A percentile compares a stretch with the other conserved stretches of the same genome.
Conservation (phyloP, 306 rosid species). For the Lathyrus tuberosus region DNA sequence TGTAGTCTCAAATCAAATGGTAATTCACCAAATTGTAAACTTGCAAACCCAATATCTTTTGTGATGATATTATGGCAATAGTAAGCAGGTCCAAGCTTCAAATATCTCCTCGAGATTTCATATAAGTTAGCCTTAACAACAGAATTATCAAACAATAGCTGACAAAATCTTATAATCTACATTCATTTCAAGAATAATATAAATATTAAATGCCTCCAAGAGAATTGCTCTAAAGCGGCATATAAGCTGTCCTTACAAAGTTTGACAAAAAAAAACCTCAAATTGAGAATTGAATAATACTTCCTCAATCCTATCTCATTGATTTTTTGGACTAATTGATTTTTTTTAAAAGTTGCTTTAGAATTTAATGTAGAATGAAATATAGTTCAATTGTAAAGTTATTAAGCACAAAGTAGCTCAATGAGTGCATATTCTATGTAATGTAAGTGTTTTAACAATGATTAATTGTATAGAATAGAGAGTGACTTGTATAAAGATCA, state of each 20-base stretch:
- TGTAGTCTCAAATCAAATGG: slow-evolving; percentile 28
- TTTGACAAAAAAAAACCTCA: neutral
- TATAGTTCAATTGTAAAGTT: no score
- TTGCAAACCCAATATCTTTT: neutral
- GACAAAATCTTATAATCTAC: slow-evolving; percentile 8
- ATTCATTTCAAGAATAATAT: slow-evolving; percentile 20
- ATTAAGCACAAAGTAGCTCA: no score
- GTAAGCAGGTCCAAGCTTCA: slow-evolving; percentile 13
- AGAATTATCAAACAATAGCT: slow-evolving; percentile 14
- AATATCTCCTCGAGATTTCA: slow-evolving; percentile 1
- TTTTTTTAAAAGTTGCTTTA: no score
- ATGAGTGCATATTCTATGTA: no score
- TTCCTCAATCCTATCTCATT: no score
- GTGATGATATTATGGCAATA: neutral
- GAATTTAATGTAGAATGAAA: no score
- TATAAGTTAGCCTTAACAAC: slow-evolving; percentile 17
- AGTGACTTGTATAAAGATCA: no score
- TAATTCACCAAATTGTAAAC: slow-evolving; percentile 18
- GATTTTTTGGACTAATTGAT: no score
- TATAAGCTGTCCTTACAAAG: slow-evolving; percentile 5
- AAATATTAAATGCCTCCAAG: slow-evolving; percentile 23
- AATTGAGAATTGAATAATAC: slow-evolving; percentile 28
- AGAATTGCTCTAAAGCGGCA: neutral
- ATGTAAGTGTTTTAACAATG: no score
- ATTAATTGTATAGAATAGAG: no score